Base-by-base conservation (phyloP, 2,329 filamentous ascomycete genomes). In the Calonectria crousiana region DNA sequence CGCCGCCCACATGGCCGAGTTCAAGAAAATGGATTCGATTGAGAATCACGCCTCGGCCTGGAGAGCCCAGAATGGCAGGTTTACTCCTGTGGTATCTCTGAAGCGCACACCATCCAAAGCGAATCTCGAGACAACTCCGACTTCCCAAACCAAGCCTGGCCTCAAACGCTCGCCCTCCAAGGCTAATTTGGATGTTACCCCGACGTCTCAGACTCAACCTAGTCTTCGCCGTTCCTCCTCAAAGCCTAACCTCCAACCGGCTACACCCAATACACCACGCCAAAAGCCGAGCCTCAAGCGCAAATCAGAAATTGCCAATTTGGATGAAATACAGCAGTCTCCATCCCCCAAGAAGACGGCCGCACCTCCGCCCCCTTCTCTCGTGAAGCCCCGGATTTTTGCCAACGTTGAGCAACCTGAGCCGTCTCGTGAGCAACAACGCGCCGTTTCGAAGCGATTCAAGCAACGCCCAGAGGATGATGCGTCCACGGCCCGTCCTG, bases 21-120 rank as follows among this genome's bases (percentile, higher is more conserved):
- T 98, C 87, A 95, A 95, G 86, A 98, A 98, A 88, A 98, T 98
- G 96, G 95, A 98, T 83, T 98, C 96, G 2, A 98, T 98, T 81
- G 95, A 92, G 53, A 93, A 93, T 75, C 96, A 98, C 83, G 89
- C 95, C 11, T 98, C 96, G 14, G 91, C 93, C 20, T 97, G 93
- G 86, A 90, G 95, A 75, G 89, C 90, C 28, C 88, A 90, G 74
- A 85, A 88, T 6, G 88, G 84, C 44, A 88, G 89, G 11, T 84
- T 87, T 76, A 89, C 90, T n/a, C 90, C 91, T 13, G 82, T 86
- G 67, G 81, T 80, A 70, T 80, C 78, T 28, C 77, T 85, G 58
- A 88, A 86, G 76, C 82, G 82, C 58, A 81, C 87, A 1, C 86
- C 86, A 30, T 89, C 86, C 78, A 91, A 87, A 82, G 85, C 84